phyloP scores from a whole-genome alignment of 1,284 basidiomycete genomes.

The Cryptococcus hybrid region DNA sequence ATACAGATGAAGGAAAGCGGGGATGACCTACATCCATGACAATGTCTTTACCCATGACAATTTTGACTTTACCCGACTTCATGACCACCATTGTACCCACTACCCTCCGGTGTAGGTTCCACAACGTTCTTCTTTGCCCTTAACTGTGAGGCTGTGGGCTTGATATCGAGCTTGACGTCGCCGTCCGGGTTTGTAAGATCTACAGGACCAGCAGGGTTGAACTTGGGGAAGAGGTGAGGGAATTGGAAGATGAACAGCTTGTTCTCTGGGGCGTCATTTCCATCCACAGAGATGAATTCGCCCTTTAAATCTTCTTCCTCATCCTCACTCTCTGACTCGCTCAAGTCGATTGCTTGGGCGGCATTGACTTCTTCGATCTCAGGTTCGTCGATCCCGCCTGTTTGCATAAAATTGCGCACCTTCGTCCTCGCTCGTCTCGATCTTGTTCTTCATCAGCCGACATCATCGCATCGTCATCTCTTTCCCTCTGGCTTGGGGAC shows the following conservation, averaged over 20 bases:
- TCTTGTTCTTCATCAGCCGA: slow-evolving; percentile 39
- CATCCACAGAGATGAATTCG: slow-evolving; percentile 59
- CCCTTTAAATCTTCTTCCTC: slow-evolving; percentile 79
- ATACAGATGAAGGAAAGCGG: not conserved
- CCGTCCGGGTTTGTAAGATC: slow-evolving; percentile 26
- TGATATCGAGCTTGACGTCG: slow-evolving; percentile 34
- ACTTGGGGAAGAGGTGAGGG: slow-evolving; percentile 80
- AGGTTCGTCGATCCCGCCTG: slow-evolving; percentile 30
- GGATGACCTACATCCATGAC: slow-evolving; percentile 68
- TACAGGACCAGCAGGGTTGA: slow-evolving; percentile 48
- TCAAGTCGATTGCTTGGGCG: slow-evolving; percentile 72
- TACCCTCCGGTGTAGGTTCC: too few relatives aligned
- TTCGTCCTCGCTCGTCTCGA: slow-evolving; percentile 35
- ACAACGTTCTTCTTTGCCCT: too few relatives aligned
- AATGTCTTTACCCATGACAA: too few relatives aligned
- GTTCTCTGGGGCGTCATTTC: slow-evolving; percentile 56
- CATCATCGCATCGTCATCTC: slow-evolving; percentile 40
- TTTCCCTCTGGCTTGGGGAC: slow-evolving; percentile 30
- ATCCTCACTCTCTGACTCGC: slow-evolving; percentile 82
- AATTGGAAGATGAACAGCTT: slow-evolving; percentile 90
- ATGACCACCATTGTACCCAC: too few relatives aligned
- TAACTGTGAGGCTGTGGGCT: slow-evolving; percentile 29
- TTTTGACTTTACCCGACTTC: too few relatives aligned
- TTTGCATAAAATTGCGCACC: slow-evolving; percentile 16
- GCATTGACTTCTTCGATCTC: slow-evolving; percentile 55